phyloP scores from a whole-genome alignment of 225 moss, liverwort and hornwort species.

The Takakia lepidozioides region DNA sequence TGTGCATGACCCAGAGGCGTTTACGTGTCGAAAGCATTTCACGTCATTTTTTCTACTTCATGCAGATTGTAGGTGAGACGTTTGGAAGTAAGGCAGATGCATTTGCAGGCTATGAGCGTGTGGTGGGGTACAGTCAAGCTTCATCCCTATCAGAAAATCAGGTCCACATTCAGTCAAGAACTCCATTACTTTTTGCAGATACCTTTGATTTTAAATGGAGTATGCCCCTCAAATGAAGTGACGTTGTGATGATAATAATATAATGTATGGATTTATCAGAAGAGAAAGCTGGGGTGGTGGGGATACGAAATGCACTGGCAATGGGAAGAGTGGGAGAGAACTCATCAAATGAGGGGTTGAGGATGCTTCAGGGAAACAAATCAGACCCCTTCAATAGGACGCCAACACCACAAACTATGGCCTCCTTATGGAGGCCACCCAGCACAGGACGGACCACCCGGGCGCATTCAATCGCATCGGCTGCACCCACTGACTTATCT shows the following conservation, averaged over 20 bases:
- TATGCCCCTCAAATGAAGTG: too few relatives aligned
- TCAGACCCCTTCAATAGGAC: slow-evolving; percentile 22
- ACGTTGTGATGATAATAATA: too few relatives aligned
- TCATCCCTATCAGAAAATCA: slow-evolving; percentile 60
- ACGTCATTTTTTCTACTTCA: too few relatives aligned
- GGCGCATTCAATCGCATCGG: slow-evolving; percentile 43
- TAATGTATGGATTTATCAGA: too few relatives aligned
- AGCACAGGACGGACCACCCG: slow-evolving; percentile 46
- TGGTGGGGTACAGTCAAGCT: slow-evolving; percentile 27
- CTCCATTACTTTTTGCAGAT: not conserved
- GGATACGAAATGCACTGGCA: too few relatives aligned
- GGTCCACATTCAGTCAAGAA: slow-evolving; percentile 12
- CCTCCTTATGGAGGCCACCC: slow-evolving; percentile 61
- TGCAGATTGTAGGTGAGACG: too few relatives aligned
- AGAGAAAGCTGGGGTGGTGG: too few relatives aligned
- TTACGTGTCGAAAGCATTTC: too few relatives aligned
- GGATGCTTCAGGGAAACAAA: slow-evolving; percentile 15
- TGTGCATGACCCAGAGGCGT: too few relatives aligned
- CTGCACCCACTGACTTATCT: slow-evolving; percentile 37
- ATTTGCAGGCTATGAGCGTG: slow-evolving; percentile 21
- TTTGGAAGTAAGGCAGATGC: slow-evolving; percentile 16
- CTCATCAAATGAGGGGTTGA: too few relatives aligned
- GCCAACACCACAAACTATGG: slow-evolving; percentile 33
- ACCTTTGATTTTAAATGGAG: too few relatives aligned
- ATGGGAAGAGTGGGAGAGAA: too few relatives aligned